Evolutionary conservation across 2,329 filamentous ascomycete genomes (phyloP), one percentile per base, ranked within the genome.

Genomic region (Sclerotiophoma versabilis): DNA sequence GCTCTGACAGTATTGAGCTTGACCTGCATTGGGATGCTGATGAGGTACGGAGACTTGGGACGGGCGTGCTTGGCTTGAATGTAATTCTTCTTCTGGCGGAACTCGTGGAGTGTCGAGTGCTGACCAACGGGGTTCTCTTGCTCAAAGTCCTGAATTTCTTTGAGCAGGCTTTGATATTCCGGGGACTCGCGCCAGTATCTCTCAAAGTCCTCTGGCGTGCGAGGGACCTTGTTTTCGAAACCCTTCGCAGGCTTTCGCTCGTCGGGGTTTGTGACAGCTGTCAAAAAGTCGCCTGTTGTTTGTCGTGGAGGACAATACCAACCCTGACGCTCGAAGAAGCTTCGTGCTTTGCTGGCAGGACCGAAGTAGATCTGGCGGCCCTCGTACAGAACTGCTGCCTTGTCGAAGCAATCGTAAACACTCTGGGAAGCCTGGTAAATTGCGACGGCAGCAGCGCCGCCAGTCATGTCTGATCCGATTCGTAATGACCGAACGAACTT

Each of bases 301-400:
- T 90, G 87, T 2, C 88, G 81, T 2, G 80, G 72, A 0, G 87
- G 87, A 62, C 88, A 91, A 27, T 82, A 70, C 81, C 85, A 93
- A 33, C 90, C 90, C 73, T 89, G 84, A 11, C 81, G 76, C 63
- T 86, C 83, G 56, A 93, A 92, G 72, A 86, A 92, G 0, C 70
- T 70, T 63, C 82, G 86, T 0, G 89, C 90, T 2, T 78, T 70
- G 5, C 65, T 69, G 0, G 85, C 83, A 0, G 84, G 83, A 0
- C 90, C 91, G 59, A 88, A 93, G 76, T 86, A 93, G 58, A 93
- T 93, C 66, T 93, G 84, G 0, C 87, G 82, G 0, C 90, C 91
- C 66, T 92, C 87, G 65, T 93, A 92, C 0, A 93, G 77, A 0
- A 93, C 87, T 0, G 86, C 81, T 0, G 84, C 85, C 69, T 92